These are phyloP conservation scores for Entoloma clypeatum DNA, from an alignment of 1,284 basidiomycete genomes.

Conservation along the genomic window DNA sequence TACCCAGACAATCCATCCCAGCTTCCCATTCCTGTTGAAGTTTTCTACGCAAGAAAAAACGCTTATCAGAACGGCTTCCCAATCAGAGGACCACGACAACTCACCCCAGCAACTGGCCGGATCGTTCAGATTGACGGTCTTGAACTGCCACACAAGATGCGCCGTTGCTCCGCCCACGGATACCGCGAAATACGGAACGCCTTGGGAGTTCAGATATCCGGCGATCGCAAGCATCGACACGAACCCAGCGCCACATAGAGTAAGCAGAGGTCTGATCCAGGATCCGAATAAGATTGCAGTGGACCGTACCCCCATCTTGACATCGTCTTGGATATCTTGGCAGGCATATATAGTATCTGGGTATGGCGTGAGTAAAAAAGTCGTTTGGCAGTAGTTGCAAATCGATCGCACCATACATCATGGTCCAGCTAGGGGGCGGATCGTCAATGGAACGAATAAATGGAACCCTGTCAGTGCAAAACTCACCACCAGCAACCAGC, in stretches of 20 bases:
- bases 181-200: slow-evolving; percentile 46
- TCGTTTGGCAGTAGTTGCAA: not conserved
- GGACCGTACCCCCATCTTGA: slow-evolving; percentile 36
- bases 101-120: slow-evolving; percentile 50
- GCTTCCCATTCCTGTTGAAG: slow-evolving; percentile 45
- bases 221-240: slow-evolving; percentile 43
- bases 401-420: slow-evolving; percentile 50
- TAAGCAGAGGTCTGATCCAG: slow-evolving; percentile 52
- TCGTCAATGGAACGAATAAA: slow-evolving; percentile 19
- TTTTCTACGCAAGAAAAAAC: slow-evolving; percentile 30
- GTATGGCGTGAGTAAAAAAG: not conserved
- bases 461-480: slow-evolving; percentile 27
- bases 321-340: slow-evolving; percentile 37
- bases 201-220: slow-evolving; percentile 46
- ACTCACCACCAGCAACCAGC: slow-evolving; percentile 40
- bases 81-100: slow-evolving; percentile 16
- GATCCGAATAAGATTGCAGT: slow-evolving; percentile 40
- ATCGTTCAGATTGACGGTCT: slow-evolving; percentile 45
- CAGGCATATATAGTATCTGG: slow-evolving; percentile 40
- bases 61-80: not conserved
- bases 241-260: slow-evolving; percentile 48
- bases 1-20: slow-evolving; percentile 48
- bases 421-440: slow-evolving; percentile 49
- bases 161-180: slow-evolving; percentile 43
- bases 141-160: slow-evolving; percentile 53